A percentile compares a stretch with the other conserved stretches of the same genome.
Evolutionary conservation across 1,284 basidiomycete genomes (phyloP).

Genomic region (Ustilago bromivora): DNA sequence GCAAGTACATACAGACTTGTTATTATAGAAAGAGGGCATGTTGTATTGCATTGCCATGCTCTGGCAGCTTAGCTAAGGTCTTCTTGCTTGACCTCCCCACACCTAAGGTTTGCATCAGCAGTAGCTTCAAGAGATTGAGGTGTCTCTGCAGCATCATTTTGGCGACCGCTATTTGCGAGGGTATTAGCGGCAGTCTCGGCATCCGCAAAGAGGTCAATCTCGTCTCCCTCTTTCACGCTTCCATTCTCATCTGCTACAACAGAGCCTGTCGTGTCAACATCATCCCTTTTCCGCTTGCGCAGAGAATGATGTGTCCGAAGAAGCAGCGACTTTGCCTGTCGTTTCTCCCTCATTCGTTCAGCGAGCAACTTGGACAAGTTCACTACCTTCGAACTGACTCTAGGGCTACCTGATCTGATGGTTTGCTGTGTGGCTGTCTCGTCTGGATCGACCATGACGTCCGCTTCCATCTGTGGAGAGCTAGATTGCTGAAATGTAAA

Average conservation of each 20-base stretch:
- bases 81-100: neutral
- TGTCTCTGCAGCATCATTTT: neutral
- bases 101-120: neutral
- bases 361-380: slow-evolving; percentile 40
- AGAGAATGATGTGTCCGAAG: slow-evolving; percentile 38
- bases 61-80: neutral
- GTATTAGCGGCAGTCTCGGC: slow-evolving; percentile 22
- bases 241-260: neutral
- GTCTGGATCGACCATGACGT: neutral
- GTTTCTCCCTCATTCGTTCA: slow-evolving; percentile 28
- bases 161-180: slow-evolving; percentile 13
- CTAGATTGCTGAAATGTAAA: neutral
- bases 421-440: neutral
- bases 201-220: neutral
- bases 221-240: neutral
- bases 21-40: neutral
- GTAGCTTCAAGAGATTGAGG: neutral
- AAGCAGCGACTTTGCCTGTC: slow-evolving; percentile 31
- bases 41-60: neutral
- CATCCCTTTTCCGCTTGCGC: slow-evolving; percentile 13
- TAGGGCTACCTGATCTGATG: neutral
- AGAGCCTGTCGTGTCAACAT: too few species aligned
- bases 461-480: neutral
- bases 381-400: neutral
- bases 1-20: neutral